Evolutionary conservation across 208 protist genomes (phyloP), one percentile per base, ranked within the genome.

Genomic region (Trichomonas tenax): DNA sequence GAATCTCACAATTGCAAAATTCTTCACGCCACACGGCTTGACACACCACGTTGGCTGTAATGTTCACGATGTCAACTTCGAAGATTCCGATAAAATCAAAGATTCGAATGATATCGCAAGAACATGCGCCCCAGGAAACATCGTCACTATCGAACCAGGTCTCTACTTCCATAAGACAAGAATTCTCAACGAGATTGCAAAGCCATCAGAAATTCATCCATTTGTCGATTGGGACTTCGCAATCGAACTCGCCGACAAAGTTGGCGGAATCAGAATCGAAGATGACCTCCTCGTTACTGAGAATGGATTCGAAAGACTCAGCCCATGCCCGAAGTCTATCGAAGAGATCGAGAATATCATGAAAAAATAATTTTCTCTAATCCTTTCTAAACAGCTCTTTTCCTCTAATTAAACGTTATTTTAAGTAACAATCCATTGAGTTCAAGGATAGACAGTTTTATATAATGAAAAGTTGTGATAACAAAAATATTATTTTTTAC

Each of bases 401-500:
- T n/a, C n/a, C n/a, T n/a, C n/a, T n/a, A n/a, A n/a, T n/a, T n/a
- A n/a, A n/a, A n/a, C n/a, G n/a, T n/a, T n/a, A n/a, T n/a, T n/a
- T n/a, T n/a, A n/a, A n/a, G n/a, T n/a, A n/a, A n/a, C n/a, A n/a
- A n/a, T n/a, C n/a, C n/a, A n/a, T n/a, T n/a, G n/a, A n/a, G n/a
- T n/a, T n/a, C n/a, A n/a, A n/a, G n/a, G n/a, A n/a, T n/a, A n/a
- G n/a, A n/a, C n/a, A n/a, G n/a, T n/a, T n/a, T n/a, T n/a, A n/a
- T n/a, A n/a, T n/a, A n/a, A n/a, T n/a, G n/a, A n/a, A n/a, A n/a
- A n/a, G n/a, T n/a, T n/a, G n/a, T n/a, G n/a, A 88, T 88, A 88
- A 88, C 34, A 88, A 88, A 90, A 46, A 31, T 41, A 46, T 44
- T 49, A 49, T 44, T 44, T 31, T 90, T 96, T 95, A 97, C 14